Evolutionary conservation across 495 filamentous ascomycete species (phyloP), one percentile per base, ranked within the genome.

Genomic region (Friedmanniomyces endolithicus): DNA sequence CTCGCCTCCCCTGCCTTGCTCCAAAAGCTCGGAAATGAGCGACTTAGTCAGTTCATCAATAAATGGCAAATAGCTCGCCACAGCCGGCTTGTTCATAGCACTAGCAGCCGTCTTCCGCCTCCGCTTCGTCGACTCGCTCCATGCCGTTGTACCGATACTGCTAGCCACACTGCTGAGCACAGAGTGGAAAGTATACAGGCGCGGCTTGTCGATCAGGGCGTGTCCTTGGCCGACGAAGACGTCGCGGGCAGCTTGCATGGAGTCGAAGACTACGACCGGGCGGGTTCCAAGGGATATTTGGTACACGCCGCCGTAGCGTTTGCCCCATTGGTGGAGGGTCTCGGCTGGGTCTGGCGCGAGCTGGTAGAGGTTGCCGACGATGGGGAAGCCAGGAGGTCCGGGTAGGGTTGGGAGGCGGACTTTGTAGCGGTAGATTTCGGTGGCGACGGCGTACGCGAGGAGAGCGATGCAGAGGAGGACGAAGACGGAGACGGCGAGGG

Each of bases 181-280:
- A 77, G 79, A 81, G 52, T 85, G 81, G 61, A 83, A 83, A 4
- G 80, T 84, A 65, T 82, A 83, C 35, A 80, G 75, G 48, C 78
- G 76, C 0, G 81, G 81, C 52, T 80, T 67, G 6, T 76, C 80
- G 58, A 74, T 78, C 50, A 82, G 55, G 0, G 80, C 78, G 47
- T 72, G 69, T 20, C 68, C 66, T 67, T 82, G 78, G 17, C 78
- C 71, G 11, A 75, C 73, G 57, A 83, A 82, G 3, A 85, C 56
- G 23, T 71, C 64, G 60, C 77, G 81, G 7, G 78, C 80, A 3
- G 76, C 63, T 1, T 74, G 72, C 2, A 78, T 75, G 27, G 73
- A 77, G 59, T 82, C 82, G 6, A 82, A 78, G 11, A 85, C 74
- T 0, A 85, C 69, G 6, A 83, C 71, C 0, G 75, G 75, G 22